Conservation (phyloP, 257 asterid species). For the Solanum tarijense region DNA sequence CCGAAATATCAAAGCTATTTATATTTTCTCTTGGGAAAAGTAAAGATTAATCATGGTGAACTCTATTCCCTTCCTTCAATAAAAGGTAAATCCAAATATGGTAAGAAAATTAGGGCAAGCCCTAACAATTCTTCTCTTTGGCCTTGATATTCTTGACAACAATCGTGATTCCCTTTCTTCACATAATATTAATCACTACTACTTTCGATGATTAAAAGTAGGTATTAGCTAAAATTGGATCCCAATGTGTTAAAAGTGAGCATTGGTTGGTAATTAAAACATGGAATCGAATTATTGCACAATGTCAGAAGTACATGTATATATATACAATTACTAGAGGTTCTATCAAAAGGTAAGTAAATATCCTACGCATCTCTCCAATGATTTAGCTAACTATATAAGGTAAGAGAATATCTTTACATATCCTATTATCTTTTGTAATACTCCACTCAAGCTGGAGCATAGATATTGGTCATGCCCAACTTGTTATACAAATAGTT, state of each 20-base stretch:
- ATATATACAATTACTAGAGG: neutral
- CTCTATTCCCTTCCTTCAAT: neutral
- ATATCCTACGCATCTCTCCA: neutral
- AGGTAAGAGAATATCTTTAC: neutral
- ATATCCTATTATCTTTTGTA: neutral
- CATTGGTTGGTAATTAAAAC: neutral
- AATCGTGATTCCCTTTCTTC: neutral
- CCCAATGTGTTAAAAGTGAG: neutral
- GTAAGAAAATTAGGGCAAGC: neutral
- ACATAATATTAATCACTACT: neutral
- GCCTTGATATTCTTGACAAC: neutral
- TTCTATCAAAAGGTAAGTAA: neutral
- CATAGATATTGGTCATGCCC: neutral
- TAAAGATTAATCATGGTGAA: neutral
- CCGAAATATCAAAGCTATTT: neutral
- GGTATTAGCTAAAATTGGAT: neutral
- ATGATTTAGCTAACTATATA: neutral
- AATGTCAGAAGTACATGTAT: neutral
- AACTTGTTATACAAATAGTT: neutral
- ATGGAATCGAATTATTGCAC: neutral
- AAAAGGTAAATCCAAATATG: neutral
- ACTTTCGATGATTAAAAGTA: too few species aligned
- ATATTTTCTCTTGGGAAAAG: neutral
- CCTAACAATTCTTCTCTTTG: neutral
- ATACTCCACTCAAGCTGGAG: neutral